These are phyloP conservation scores for Diaporthe sp. DNA, from an alignment of 2,329 filamentous ascomycete genomes.

Conservation along the genomic window DNA sequence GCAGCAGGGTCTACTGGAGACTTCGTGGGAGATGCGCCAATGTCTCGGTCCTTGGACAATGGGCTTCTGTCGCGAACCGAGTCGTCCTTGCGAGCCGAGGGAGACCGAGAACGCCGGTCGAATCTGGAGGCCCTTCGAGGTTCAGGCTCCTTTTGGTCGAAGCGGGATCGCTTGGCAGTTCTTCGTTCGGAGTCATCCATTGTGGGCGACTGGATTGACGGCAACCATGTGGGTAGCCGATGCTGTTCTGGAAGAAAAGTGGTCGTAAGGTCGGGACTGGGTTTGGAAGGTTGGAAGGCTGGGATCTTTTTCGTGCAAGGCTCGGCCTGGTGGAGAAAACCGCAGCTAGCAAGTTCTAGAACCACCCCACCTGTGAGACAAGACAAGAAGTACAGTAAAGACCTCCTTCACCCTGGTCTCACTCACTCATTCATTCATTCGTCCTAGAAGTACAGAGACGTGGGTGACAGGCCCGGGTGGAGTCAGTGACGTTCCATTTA, in stretches of 20 bases:
- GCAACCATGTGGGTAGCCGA: conserved; percentile 13
- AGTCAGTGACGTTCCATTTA: neutral
- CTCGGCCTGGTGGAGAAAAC: conserved; percentile 28
- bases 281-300: conserved; percentile 9
- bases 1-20: conserved; percentile 77
- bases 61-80: conserved; percentile 85
- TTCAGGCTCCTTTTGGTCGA: conserved; percentile 91
- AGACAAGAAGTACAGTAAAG: neutral
- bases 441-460: neutral
- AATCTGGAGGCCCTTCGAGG: conserved; percentile 84
- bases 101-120: conserved; percentile 92
- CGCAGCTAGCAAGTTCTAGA: conserved; percentile 18
- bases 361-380: conserved; percentile 16
- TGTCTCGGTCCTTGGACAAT: conserved; percentile 61
- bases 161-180: conserved; percentile 86
- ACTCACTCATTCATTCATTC: neutral
- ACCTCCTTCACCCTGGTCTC: neutral
- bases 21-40: conserved; percentile 59
- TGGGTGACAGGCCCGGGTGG: neutral
- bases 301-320: conserved; percentile 34
- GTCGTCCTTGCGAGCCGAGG: conserved; percentile 76
- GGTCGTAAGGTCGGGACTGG: conserved; percentile 8
- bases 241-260: conserved; percentile 29
- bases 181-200: conserved; percentile 87
- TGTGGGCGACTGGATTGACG: conserved; percentile 33